Evolutionary conservation across 768 basidiomycete species (phyloP).

Genomic region (Amanita brunnescens): DNA sequence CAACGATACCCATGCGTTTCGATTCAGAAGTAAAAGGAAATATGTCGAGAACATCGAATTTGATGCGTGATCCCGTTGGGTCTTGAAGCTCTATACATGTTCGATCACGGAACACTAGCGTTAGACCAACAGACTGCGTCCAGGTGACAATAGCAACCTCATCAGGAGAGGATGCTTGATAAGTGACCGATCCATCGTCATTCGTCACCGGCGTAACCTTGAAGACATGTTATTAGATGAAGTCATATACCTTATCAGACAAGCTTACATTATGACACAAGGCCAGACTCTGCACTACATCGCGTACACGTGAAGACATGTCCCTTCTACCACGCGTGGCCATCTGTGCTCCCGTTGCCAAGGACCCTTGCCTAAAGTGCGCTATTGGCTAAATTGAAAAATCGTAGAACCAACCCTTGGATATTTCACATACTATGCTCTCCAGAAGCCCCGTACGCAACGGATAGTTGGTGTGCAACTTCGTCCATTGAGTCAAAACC

Average conservation of each 20-base stretch:
- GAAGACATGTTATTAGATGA: not conserved
- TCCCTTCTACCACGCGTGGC: slow-evolving; percentile 84
- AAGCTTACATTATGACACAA: slow-evolving; percentile 86
- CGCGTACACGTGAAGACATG: slow-evolving; percentile 88
- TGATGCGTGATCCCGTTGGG: slow-evolving; percentile 51
- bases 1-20: slow-evolving; percentile 98
- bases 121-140: slow-evolving; percentile 92
- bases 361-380: slow-evolving; percentile 44
- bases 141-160: slow-evolving; percentile 98
- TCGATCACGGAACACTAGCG: slow-evolving; percentile 83
- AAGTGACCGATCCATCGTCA: slow-evolving; percentile 91
- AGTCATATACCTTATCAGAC: not conserved
- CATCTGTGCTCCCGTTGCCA: slow-evolving; percentile 72
- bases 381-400: slow-evolving; percentile 13
- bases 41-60: slow-evolving; percentile 84
- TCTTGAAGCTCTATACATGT: slow-evolving; percentile 80
- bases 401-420: not conserved
- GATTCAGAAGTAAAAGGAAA: slow-evolving; percentile 99
- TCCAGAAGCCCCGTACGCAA: slow-evolving; percentile 64
- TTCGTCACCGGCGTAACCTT: slow-evolving; percentile 94
- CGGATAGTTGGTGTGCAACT: slow-evolving; percentile 82
- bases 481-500: slow-evolving; percentile 99
- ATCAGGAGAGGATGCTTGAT: slow-evolving; percentile 97
- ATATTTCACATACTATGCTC: slow-evolving; percentile 38
- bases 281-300: slow-evolving; percentile 88